Evolutionary conservation across 345 rosid species (phyloP), one percentile per base, ranked within the genome.

Genomic region (Xanthoceras sorbifolium): DNA sequence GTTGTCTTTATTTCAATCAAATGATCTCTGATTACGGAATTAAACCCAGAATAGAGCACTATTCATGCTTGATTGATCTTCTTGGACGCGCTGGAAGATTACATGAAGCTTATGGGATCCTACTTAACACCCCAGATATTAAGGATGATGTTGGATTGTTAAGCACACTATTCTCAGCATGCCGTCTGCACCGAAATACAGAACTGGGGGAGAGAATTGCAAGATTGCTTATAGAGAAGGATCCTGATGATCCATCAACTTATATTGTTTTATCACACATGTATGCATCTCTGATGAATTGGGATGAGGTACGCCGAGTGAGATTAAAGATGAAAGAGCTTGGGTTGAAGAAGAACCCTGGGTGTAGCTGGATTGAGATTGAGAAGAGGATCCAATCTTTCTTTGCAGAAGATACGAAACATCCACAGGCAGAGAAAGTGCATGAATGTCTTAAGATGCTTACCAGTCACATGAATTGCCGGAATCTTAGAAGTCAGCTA

Each of bases 311-410:
- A n/a, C 64, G 89, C 1, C 70, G 72, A 70, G 85, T 88, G 74
- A 90, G 97, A 69, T 29, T 68, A 55, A 90, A 86, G 82, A 88
- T 89, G 89, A 87, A 85, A 80, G 88, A 87, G 79, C 69, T 87
- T 52, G 87, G 93, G 12, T 34, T 89, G 80, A 89, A 20, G 81
- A 90, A 90, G 87, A 90, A 81, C 65, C 93, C 93, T 1, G 92
- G 94, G 7, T 91, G 91, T 76, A 89, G 97, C 76, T 93, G 97
- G 93, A 89, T 90, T 67, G 97, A 91, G 85, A 85, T 91, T 72
- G 84, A 85, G 62, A 76, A 78, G 78, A 85, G 36, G 78, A 83
- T 88, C 67, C 86, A 83, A 2, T 79, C 84, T 32, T 93, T 93
- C 79, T 84, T 83, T 25, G 81, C 76, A 20, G 88, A 83, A 67